Base-by-base conservation (phyloP, 306 rosid genomes). In the Cicer chorassanicum region DNA sequence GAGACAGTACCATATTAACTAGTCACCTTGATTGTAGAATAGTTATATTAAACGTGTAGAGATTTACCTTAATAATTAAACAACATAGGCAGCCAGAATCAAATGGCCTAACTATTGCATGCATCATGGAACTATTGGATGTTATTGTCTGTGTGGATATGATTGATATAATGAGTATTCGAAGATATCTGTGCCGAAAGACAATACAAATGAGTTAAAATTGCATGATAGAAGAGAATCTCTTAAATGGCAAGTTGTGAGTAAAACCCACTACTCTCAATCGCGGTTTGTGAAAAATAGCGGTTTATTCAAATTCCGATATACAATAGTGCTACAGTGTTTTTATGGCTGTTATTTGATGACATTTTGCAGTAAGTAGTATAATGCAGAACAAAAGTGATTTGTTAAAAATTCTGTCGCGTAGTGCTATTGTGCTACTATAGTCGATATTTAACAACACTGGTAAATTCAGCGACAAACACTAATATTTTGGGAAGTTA, bases 11-110 rank as follows among this genome's bases (percentile, higher is more conserved):
- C 39, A 19, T 55, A 14, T 40, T 18, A 40, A 14, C 45, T 53
- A 50, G 9, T 12, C 14, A 61, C 46, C 6, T 6, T 42, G 8
- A 72, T 13, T 61, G 21, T 69, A 39, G 49, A 19, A 42, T 41
- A 16, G n/a, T 29, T 43, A 49, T 54, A 29, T 57, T 10, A 65
- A 39, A 14, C 14, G 2, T 11, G 61, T 60, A 7, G 49, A 74
- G 43, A 8, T 48, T 76, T 61, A 46, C 62, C 68, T 24, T 29
- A 44, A 50, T 38, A 13, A 21, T 38, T 55, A 10, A 38, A 44
- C 74, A 6, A 42, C 76, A 34, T 41, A 74, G 45, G 72, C 4
- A 36, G 36, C 74, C 21, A 65, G 62, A 68, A 50, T 49, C 62
- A 36, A 45, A 36, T 56, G 56, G 36, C 53, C 50, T 56, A 45